Conservation (phyloP, 257 asterid species). For the Gynochthodes officinalis region DNA sequence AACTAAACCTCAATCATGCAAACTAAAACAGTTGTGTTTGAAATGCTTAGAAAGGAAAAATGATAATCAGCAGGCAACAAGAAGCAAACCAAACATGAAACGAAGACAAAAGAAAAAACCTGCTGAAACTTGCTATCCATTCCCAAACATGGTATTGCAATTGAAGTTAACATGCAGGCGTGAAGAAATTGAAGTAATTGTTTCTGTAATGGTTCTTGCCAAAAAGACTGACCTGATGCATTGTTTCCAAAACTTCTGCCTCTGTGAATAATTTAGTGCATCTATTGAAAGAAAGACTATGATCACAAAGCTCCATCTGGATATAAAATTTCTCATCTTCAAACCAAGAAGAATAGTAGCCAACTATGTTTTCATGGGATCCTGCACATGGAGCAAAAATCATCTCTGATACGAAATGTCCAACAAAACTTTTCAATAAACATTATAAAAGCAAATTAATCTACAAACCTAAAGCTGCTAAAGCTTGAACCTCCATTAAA, state of each 20-base stretch:
- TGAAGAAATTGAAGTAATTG: neutral
- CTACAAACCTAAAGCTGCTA: conserved; percentile 81
- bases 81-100: neutral
- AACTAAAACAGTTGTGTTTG: neutral
- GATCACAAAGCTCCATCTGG: conserved; percentile 94
- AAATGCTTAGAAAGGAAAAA: neutral
- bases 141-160: too few species aligned
- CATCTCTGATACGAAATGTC: conserved; percentile 1
- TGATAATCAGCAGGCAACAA: neutral
- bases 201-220: neutral
- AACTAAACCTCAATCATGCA: neutral
- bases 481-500: conserved; percentile 95
- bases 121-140: too few species aligned
- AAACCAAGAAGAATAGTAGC: conserved; percentile 89
- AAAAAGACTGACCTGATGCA: conserved; percentile 67
- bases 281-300: conserved; percentile 53
- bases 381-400: conserved; percentile 46
- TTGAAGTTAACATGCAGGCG: too few species aligned
- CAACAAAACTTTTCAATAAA: neutral
- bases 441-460: neutral
- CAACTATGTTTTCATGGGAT: conserved; percentile 71
- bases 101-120: neutral
- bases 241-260: conserved; percentile 56
- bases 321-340: conserved; percentile 82
- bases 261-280: conserved; percentile 48